Evolutionary conservation across 106 monocot species (phyloP).

Genomic region (Dendrobium catenatum): DNA sequence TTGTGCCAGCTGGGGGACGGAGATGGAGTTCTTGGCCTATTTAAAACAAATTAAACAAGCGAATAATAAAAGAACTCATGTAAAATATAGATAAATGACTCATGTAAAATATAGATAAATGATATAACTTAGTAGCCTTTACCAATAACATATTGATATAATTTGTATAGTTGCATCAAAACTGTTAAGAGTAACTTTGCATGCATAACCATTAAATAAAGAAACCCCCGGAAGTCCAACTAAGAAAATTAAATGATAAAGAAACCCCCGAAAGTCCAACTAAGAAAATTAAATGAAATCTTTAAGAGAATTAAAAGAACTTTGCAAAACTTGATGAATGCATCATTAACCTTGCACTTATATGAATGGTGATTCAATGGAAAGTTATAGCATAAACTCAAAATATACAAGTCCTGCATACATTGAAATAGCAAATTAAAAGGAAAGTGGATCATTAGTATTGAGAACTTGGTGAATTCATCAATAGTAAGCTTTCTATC

Average conservation of each 20-base stretch:
- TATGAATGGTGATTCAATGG: not conserved
- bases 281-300: conserved; percentile 22
- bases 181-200: conserved; percentile 46
- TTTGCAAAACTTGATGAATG: not conserved
- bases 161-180: conserved; percentile 40
- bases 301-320: not conserved
- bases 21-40: conserved; percentile 76
- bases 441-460: not conserved
- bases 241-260: conserved; percentile 35
- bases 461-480: not conserved
- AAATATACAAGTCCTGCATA: no score
- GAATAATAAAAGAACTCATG: not conserved
- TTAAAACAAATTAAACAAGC: conserved; percentile 8
- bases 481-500: not conserved
- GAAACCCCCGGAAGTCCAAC: conserved; percentile 15
- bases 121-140: not conserved
- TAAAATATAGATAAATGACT: no score
- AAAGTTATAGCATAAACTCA: not conserved
- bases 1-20: conserved; percentile 54
- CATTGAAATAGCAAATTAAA: not conserved
- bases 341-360: not conserved
- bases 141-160: not conserved
- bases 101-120: no score
- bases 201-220: conserved; percentile 50
- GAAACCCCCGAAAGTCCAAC: conserved; percentile 18